Evolutionary conservation across 495 filamentous ascomycete species (phyloP).

Genomic region (Lasiosphaeris hirsuta): DNA sequence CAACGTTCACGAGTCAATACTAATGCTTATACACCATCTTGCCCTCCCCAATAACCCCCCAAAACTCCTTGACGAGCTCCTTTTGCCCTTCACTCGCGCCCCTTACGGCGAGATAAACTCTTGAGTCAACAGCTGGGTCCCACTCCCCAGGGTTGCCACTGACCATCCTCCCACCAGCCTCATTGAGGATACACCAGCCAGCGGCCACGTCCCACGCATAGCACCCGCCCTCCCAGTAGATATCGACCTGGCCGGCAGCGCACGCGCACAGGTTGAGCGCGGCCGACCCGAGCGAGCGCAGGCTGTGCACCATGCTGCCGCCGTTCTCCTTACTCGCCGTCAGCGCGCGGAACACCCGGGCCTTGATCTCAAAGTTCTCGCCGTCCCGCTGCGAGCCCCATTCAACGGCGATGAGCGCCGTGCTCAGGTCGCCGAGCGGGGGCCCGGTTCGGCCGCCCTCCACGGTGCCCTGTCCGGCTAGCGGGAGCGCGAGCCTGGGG

Average conservation of each 20-base stretch:
- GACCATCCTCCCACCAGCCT: slow-evolving; percentile 79
- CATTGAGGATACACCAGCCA: slow-evolving; percentile 81
- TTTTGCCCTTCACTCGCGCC: slow-evolving; percentile 64
- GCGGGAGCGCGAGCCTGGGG: slow-evolving; percentile 38
- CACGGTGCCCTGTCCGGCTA: slow-evolving; percentile 52
- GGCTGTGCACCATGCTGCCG: slow-evolving; percentile 79
- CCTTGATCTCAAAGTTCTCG: slow-evolving; percentile 71
- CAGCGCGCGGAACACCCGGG: slow-evolving; percentile 64
- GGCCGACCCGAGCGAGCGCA: slow-evolving; percentile 73
- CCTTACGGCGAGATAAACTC: slow-evolving; percentile 76
- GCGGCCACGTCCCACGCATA: slow-evolving; percentile 96
- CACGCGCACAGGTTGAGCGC: slow-evolving; percentile 83
- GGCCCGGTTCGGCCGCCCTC: slow-evolving; percentile 17
- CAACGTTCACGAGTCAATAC: neutral
- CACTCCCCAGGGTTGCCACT: slow-evolving; percentile 75
- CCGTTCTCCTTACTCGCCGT: slow-evolving; percentile 58
- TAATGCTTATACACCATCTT: slow-evolving; percentile 49
- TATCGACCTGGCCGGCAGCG: slow-evolving; percentile 72
- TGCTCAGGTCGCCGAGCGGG: slow-evolving; percentile 56
- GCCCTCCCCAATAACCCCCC: slow-evolving; percentile 45
- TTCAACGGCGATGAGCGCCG: slow-evolving; percentile 67
- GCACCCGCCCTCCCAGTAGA: slow-evolving; percentile 92
- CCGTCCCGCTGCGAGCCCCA: slow-evolving; percentile 75
- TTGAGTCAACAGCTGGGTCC: slow-evolving; percentile 69
- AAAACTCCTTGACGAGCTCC: slow-evolving; percentile 79